A percentile compares a stretch with the other conserved stretches of the same genome.
Evolutionary conservation across 129 eudicot species (phyloP).

Genomic region (Flaveria bidentis): DNA sequence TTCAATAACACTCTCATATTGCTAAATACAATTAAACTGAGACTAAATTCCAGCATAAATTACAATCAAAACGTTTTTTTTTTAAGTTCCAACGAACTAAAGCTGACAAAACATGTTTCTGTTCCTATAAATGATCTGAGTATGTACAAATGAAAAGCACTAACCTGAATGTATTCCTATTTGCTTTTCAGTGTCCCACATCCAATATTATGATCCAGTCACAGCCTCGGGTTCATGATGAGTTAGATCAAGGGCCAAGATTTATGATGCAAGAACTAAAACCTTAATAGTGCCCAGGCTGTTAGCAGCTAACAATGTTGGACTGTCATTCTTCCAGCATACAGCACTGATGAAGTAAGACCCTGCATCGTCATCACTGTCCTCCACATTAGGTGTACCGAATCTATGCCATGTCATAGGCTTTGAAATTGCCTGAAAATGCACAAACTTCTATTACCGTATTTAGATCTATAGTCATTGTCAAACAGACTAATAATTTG

Average conservation of each 20-base stretch:
- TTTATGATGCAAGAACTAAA: conserved; percentile 62
- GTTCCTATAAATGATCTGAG: conserved; percentile 28
- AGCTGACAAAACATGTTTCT: conserved; percentile 14
- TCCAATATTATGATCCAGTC: conserved; percentile 22
- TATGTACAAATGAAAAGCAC: conserved; percentile 37
- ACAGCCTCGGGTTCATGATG: conserved; percentile 13
- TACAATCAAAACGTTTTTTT: conserved; percentile 22
- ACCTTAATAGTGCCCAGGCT: conserved; percentile 82
- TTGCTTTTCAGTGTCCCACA: conserved; percentile 23
- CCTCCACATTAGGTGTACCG: conserved; percentile 62
- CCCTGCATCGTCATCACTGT: conserved; percentile 65
- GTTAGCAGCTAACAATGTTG: conserved; percentile 76
- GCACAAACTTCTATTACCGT: conserved; percentile 20
- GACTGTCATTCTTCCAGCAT: conserved; percentile 84
- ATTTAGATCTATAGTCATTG: conserved; percentile 13
- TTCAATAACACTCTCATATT: neutral
- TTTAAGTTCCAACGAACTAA: conserved; percentile 20
- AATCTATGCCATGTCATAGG: conserved; percentile 75
- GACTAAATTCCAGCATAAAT: conserved; percentile 26
- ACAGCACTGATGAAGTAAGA: conserved; percentile 82
- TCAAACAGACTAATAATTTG: conserved; percentile 10
- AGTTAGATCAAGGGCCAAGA: conserved; percentile 18
- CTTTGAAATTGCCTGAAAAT: conserved; percentile 59
- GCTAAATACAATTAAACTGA: conserved; percentile 2
- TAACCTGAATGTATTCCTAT: conserved; percentile 17